Base-by-base conservation (phyloP, 352 stramenopile species). In the Globisporangium cystogenes region DNA sequence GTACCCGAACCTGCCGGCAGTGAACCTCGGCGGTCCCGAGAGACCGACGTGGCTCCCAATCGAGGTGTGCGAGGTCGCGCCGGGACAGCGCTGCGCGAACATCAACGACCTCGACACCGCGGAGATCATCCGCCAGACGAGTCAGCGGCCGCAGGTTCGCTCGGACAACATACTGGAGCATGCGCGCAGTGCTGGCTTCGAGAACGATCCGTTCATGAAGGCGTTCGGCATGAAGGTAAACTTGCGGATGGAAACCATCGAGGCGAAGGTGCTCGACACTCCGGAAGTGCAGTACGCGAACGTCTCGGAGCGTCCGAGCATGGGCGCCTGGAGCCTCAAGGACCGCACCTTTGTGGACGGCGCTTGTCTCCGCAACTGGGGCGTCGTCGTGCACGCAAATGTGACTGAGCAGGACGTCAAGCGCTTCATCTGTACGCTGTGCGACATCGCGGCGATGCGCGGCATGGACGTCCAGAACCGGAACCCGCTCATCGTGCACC, bases 21-120 rank as follows among this genome's bases (percentile, higher is more conserved):
- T 94, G 5, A 86, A 91, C 49, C 66, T 94, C 1, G 83, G 83
- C 12, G 76, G 64, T 29, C 75, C 73, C 51, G 48, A 64, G 27
- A 71, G 67, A 33, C 49, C 70, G 4, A 76, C 67, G 20, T 96
- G 76, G 68, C 45, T 93, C 27, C 86, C 86, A 15, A 80, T 96
- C 20, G 86, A 96, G 55, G 33, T 94, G n/a, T 96, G 86, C 39
- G 65, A 86, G 48, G 76, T 91, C 12, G 70, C 76, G 0, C 69
- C 76, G 0, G 76, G 82, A 18, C 84, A 96, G 58, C 70, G 71
- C 21, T 87, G 84, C 41, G 40, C 73, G 0, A 85, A 86, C 46
- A 87, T 90, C 23, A 89, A 86, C 26, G 82, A 94, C 4, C 57
- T 78, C 21, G 76, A 96, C 49, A 92, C 82, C 23, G 77, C 82